Evolutionary conservation across 202 grass and related monocot genomes (phyloP), one percentile per base, ranked within the genome.

Genomic region (Zizania palustris): DNA sequence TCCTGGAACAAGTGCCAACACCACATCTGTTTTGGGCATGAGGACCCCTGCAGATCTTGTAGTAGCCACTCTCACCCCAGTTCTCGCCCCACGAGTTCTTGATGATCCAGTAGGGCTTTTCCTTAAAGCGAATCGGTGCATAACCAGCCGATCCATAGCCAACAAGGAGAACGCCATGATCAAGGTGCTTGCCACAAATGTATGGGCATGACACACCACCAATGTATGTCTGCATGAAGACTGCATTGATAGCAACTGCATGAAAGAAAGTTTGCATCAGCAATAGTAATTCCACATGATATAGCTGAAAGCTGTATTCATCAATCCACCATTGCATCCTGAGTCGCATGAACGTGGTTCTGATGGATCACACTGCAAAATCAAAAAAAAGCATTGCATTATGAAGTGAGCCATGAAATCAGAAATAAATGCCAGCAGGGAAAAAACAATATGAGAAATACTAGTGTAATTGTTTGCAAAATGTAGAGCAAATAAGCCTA

Each of bases 251-350:
- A 51, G 84, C 90, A 57, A 97, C 93, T 97, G 84, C 83, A 84
- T 33, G 14, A 63, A 67, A 55, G 45, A 49, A 60, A 74, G 39
- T 3, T 54, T 57, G 42, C 1, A 14, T 82, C 56, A 85, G 61
- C 41, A 16, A 19, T 12, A 21, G 4, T 50, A 55, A 67, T 69
- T 7, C 7, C 45, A 7, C 22, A 71, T 21, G 14, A 97, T 74
- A 65, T 97, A 97, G 55, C 82, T 71, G 67, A 97, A 97, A 50
- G 93, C 93, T 39, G 90, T 93, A 40, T 90, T 97, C 93, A 97
- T 97, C 63, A 97, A 79, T 39, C 93, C 93, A 15, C 93, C 93
- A 39, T 97, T 97, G 81, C 93, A 97, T 72, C 93, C 93, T 1
- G 85, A 69, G 18, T 97, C 90, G 20, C 93, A 97, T 22, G 90